A percentile compares a stretch with the other conserved stretches of the same genome.
Conservation (phyloP, 306 rosid species). For the Prunus kanzakura region DNA sequence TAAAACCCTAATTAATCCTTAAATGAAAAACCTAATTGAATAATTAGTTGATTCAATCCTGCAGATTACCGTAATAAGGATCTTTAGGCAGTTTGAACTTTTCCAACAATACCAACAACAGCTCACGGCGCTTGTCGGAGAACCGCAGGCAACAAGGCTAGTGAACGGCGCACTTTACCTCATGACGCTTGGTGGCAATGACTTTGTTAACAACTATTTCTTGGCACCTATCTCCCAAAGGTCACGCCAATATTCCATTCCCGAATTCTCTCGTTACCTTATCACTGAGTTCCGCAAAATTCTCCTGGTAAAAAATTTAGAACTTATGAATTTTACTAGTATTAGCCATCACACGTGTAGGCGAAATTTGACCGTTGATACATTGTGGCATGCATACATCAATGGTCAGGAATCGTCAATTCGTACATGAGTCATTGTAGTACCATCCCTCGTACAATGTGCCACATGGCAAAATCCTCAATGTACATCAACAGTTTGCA, state of each 20-base stretch:
- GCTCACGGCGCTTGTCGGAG: conserved; percentile 42
- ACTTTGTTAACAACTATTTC: conserved; percentile 67
- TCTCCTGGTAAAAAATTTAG: conserved; percentile 25
- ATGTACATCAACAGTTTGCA: no score
- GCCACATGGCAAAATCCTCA: no score
- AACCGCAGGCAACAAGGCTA: conserved; percentile 19
- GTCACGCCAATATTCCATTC: conserved; percentile 49
- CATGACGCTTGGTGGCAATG: conserved; percentile 65
- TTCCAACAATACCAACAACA: conserved; percentile 45
- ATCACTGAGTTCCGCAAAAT: conserved; percentile 48
- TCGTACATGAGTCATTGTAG: no score
- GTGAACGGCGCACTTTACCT: conserved; percentile 43
- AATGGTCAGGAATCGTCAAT: no score
- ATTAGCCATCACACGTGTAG: no score
- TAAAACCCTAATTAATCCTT: no score
- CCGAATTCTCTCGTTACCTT: conserved; percentile 39
- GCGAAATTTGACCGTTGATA: no score
- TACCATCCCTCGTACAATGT: no score
- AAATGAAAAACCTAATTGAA: no score
- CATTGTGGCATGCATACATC: no score
- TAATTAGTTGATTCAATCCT: no score
- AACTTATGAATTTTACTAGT: no score
- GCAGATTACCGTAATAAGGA: conserved; percentile 51
- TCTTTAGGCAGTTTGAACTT: conserved; percentile 33
- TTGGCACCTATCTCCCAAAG: conserved; percentile 37